A percentile compares a stretch with the other conserved stretches of the same genome.
Conservation (phyloP, 768 basidiomycete genomes). For the Amanita inopinata region DNA sequence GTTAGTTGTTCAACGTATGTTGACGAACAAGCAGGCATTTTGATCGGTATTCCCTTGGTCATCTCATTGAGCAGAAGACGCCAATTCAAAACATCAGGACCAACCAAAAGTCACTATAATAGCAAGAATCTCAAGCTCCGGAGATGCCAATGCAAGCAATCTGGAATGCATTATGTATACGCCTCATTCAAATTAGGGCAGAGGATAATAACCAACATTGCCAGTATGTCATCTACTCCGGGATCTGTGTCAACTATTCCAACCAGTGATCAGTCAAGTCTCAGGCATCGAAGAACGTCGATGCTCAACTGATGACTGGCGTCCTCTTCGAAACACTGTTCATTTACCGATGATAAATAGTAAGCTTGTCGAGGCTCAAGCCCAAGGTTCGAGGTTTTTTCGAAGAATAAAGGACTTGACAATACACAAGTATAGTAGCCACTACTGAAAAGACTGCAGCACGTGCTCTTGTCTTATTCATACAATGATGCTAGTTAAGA, state of each 20-base stretch:
- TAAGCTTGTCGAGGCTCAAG: too few relatives aligned
- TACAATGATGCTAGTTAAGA: too few relatives aligned
- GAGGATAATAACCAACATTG: constrained; percentile 42
- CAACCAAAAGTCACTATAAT: constrained; percentile 70
- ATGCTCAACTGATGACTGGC: constrained; percentile 53
- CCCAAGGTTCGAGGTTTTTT: too few relatives aligned
- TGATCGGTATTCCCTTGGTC: constrained; percentile 61
- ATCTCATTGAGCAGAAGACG: neutral
- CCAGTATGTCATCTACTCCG: constrained; percentile 74
- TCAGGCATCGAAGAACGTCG: constrained; percentile 16
- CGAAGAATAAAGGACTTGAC: too few relatives aligned
- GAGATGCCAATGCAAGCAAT: constrained; percentile 70
- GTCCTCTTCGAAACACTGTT: constrained; percentile 19
- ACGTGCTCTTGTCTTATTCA: too few relatives aligned
- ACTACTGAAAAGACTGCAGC: too few relatives aligned
- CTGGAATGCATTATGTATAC: constrained; percentile 23
- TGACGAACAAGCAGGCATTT: constrained; percentile 47
- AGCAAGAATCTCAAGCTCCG: constrained; percentile 73
- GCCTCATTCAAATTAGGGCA: neutral
- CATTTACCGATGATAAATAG: neutral
- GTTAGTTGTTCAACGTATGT: constrained; percentile 10
- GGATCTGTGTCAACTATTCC: constrained; percentile 74
- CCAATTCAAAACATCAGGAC: constrained; percentile 12
- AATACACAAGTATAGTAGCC: too few relatives aligned
- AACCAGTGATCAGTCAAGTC: neutral